These are phyloP conservation scores for Botrytis fragariae DNA, from an alignment of 2,329 filamentous ascomycete genomes.

Conservation along the genomic window DNA sequence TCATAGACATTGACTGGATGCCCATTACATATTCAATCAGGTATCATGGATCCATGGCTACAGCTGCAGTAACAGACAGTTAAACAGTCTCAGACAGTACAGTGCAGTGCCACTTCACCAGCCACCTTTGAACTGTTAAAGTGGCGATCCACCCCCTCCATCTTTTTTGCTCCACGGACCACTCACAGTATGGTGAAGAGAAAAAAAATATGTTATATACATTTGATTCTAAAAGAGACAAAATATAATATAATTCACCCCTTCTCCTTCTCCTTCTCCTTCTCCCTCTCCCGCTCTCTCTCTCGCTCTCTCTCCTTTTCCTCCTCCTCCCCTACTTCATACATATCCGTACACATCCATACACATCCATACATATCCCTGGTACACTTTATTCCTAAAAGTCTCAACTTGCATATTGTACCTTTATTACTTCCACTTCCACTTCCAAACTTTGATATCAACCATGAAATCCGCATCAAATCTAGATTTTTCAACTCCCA, in stretches of 20 bases:
- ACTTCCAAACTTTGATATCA: not conserved
- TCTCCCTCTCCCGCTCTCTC: not conserved
- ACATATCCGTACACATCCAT: no score
- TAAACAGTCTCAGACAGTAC: not conserved
- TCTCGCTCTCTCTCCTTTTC: not conserved
- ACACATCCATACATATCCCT: not conserved
- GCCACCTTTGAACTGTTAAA: not conserved
- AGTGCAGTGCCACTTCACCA: not conserved
- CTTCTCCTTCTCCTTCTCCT: not conserved
- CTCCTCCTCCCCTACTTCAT: not conserved
- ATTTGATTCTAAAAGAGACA: not conserved
- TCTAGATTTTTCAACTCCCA: not conserved
- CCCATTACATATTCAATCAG: no score
- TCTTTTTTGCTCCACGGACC: not conserved
- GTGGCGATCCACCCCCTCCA: slow-evolving; percentile 1
- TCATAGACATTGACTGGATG: no score
- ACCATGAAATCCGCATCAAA: not conserved
- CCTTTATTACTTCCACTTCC: not conserved
- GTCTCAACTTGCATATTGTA: no score
- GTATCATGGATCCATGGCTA: no score
- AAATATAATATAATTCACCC: not conserved
- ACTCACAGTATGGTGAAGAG: not conserved
- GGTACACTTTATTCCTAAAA: not conserved
- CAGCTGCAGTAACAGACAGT: no score
- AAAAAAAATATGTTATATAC: slow-evolving; percentile 2